Evolutionary conservation across 1,139 yeast genomes (phyloP), one percentile per base, ranked within the genome.

Genomic region (Protomyces gravidus): DNA sequence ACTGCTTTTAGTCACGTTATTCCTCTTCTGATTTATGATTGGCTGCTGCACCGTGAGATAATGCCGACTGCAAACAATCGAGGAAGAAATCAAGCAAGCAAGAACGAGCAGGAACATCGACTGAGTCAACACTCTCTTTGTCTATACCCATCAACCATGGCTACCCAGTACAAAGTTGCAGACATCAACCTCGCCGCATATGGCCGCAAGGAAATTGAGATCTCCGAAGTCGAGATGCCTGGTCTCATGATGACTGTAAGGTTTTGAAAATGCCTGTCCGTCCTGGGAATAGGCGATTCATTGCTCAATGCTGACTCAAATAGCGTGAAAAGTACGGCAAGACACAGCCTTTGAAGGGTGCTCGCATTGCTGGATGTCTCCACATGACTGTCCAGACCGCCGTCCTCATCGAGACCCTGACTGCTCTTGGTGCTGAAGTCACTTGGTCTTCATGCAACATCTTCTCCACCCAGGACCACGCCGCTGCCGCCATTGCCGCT

Each of bases 331-430:
- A 86, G 77, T 92, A 90, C 80, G 97, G 95, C 69, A 79, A 80
- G 62, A 85, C 83, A 67, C 97, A 92, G 80, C 98, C 98, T 68
- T 85, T 92, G 78, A 86, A 87, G 78, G 98, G 98, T 72, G 98
- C 98, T 69, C 86, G 97, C 80, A 85, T 92, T 73, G 98, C 98
- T 67, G 98, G 98, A 5, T 67, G 69, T 50, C 83, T 92, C 75
- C 99, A 92, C 82, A 94, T 94, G 98, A 92, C 99, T 76, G 87
- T 92, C 72, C 99, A 92, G 81, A 94, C 99, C 71, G 99, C 98
- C 69, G 98, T 92, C 68, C 84, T 92, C 78, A 94, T 94, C 73
- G 98, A 92, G 83, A 94, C 98, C 69, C 83, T 94, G 73, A 87
- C 83, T 73, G 96, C 96, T 68, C 83, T 92, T 71, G 99, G 99